A percentile compares a stretch with the other conserved stretches of the same genome.
These are phyloP conservation scores for Fusarium sp. DNA, from an alignment of 2,329 filamentous ascomycete genomes.

Conservation along the genomic window DNA sequence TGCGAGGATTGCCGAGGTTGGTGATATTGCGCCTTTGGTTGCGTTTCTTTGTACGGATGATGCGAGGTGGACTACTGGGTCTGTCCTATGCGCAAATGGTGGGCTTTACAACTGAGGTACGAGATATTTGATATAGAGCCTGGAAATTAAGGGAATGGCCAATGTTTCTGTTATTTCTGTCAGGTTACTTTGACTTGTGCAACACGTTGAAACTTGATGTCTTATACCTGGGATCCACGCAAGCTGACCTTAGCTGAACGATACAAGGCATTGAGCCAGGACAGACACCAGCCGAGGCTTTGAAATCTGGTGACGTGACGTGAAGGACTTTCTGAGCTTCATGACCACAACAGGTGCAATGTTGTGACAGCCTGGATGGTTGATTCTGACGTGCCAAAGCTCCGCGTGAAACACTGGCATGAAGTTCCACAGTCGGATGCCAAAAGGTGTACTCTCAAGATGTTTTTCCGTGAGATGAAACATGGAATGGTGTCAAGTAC, in stretches of 20 bases:
- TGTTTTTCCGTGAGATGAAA: background rate
- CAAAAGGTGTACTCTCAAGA: background rate
- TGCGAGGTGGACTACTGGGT: constrained; percentile 47
- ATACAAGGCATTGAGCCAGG: background rate
- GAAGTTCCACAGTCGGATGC: no score
- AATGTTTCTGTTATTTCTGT: no score
- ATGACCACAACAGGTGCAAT: background rate
- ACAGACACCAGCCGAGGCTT: background rate
- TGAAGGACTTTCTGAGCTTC: background rate
- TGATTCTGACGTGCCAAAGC: background rate
- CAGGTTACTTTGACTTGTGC: no score
- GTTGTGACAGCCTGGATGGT: background rate
- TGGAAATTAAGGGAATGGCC: no score
- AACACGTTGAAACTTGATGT: no score
- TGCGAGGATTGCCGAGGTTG: constrained; percentile 44
- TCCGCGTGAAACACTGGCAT: background rate
- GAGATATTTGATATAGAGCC: no score
- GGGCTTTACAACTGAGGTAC: constrained; percentile 33
- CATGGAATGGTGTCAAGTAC: background rate
- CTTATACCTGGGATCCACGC: background rate
- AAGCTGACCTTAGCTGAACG: background rate
- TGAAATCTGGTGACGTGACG: background rate
- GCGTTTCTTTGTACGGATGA: constrained; percentile 48
- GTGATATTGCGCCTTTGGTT: constrained; percentile 49
- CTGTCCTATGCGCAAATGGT: constrained; percentile 46